phyloP scores from a whole-genome alignment of 768 basidiomycete species.

The Glaciozyma antarctica region DNA sequence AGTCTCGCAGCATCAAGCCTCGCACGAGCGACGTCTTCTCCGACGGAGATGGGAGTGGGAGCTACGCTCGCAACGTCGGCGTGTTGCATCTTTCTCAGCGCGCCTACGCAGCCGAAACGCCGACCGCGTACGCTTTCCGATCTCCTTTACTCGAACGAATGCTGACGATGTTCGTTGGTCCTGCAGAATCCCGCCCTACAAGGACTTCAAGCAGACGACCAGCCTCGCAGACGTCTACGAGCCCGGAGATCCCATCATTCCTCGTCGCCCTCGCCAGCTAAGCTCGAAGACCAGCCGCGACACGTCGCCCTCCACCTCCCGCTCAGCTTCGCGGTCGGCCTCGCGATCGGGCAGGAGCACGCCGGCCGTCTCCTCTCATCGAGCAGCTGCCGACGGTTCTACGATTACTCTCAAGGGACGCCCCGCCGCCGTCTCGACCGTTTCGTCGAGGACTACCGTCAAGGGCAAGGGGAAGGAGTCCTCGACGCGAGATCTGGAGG shows the following conservation, averaged over 20 bases:
- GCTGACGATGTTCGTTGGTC: too few species aligned
- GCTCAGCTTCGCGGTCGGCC: background rate
- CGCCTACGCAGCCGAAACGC: slow-evolving; percentile 15
- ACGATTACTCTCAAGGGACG: background rate
- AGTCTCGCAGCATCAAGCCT: slow-evolving; percentile 5
- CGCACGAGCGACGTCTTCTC: slow-evolving; percentile 1
- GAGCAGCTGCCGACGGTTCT: background rate
- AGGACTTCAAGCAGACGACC: background rate
- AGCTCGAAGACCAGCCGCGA: background rate
- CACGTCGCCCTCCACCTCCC: background rate
- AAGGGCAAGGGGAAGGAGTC: slow-evolving; percentile 12
- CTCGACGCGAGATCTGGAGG: slow-evolving; percentile 8
- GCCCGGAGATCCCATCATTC: background rate
- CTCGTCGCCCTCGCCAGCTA: background rate
- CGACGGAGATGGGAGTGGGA: slow-evolving; percentile 20
- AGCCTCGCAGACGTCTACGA: background rate
- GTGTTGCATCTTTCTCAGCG: slow-evolving; percentile 14
- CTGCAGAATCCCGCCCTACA: slow-evolving; percentile 10
- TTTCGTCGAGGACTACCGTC: slow-evolving; percentile 1
- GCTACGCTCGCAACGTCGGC: slow-evolving; percentile 23
- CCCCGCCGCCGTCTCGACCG: background rate
- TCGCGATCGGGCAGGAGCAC: slow-evolving; percentile 3
- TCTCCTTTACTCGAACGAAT: too few species aligned
- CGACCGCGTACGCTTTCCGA: background rate
- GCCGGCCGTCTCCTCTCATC: background rate